Percentiles rank a stretch among this genome's conserved stretches.
Evolutionary conservation across 768 basidiomycete species (phyloP).

Genomic region (Strobilomyces echinocephalus): DNA sequence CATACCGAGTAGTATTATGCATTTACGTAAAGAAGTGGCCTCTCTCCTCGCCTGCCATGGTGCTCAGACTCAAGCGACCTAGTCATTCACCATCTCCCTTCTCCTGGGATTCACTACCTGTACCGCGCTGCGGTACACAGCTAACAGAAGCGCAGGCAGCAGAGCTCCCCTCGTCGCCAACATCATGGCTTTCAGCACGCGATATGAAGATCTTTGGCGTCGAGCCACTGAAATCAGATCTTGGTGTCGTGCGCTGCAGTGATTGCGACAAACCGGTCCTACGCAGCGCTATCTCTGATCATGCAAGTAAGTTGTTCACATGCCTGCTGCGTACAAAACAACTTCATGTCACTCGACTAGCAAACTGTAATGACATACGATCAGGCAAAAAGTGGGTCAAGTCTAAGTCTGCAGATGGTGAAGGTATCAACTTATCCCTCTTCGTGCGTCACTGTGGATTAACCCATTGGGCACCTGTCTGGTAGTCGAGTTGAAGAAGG

Average conservation of each 20-base stretch:
- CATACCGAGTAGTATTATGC: background rate
- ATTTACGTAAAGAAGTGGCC: conserved; percentile 18
- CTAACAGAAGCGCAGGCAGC: conserved; percentile 35
- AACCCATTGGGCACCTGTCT: background rate
- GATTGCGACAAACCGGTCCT: conserved; percentile 82
- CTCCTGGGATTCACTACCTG: conserved; percentile 51
- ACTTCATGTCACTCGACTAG: conserved; percentile 32
- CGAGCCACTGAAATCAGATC: conserved; percentile 65
- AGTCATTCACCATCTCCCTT: conserved; percentile 52
- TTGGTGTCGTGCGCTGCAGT: conserved; percentile 65
- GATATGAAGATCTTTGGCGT: conserved; percentile 89
- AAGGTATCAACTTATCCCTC: conserved; percentile 32
- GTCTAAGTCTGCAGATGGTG: conserved; percentile 46
- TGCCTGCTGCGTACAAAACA: background rate
- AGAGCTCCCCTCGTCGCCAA: conserved; percentile 65
- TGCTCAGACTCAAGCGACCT: conserved; percentile 40
- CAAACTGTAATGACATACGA: conserved; percentile 57
- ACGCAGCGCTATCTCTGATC: conserved; percentile 68
- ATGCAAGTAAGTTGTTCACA: conserved; percentile 53
- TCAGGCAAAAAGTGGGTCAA: conserved; percentile 52
- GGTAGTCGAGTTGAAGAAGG: conserved; percentile 42
- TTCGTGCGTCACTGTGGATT: conserved; percentile 2
- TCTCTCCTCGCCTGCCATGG: conserved; percentile 22
- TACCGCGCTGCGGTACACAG: conserved; percentile 28
- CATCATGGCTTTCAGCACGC: conserved; percentile 76